These are phyloP conservation scores for Cordyceps fumosorosea DNA, from an alignment of 2,329 filamentous ascomycete species.

Conservation along the genomic window DNA sequence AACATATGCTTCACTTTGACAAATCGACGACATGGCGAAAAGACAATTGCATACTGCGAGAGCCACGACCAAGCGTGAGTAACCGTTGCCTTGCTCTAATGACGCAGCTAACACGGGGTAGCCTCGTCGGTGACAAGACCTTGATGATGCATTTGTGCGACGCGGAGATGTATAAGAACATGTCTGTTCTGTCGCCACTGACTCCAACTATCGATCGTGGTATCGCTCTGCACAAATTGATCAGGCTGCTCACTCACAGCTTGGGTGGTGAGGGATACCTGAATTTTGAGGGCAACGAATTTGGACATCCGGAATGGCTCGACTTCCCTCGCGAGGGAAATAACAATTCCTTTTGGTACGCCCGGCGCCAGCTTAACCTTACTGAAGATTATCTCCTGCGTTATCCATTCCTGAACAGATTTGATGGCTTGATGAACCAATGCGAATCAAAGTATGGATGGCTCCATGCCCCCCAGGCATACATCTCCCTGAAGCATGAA, in stretches of 20 bases:
- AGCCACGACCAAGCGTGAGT: slow-evolving; percentile 95
- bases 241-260: slow-evolving; percentile 83
- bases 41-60: slow-evolving; percentile 96
- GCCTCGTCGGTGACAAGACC: slow-evolving; percentile 91
- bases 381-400: slow-evolving; percentile 79
- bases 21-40: slow-evolving; percentile 90
- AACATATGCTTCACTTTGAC: slow-evolving; percentile 81
- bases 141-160: slow-evolving; percentile 98
- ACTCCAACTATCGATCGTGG: slow-evolving; percentile 87
- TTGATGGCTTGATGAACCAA: slow-evolving; percentile 86
- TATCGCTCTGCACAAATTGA: slow-evolving; percentile 94
- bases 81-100: slow-evolving; percentile 16
- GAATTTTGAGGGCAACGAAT: slow-evolving; percentile 98
- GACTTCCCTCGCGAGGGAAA: slow-evolving; percentile 95
- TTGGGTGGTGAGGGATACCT: slow-evolving; percentile 95
- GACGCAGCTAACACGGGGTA: slow-evolving; percentile 30
- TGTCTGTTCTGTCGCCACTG: slow-evolving; percentile 78
- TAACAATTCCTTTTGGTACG: slow-evolving; percentile 89
- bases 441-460: slow-evolving; percentile 86
- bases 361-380: slow-evolving; percentile 86
- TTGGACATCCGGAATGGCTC: slow-evolving; percentile 97
- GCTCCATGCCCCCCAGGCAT: slow-evolving; percentile 79
- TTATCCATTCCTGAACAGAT: slow-evolving; percentile 88
- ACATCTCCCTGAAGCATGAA: slow-evolving; percentile 91
- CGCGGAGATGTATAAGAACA: slow-evolving; percentile 94